A percentile compares a stretch with the other conserved stretches of the same genome.
Evolutionary conservation across 78 protist species (phyloP).

Genomic region (Pirum gemmata): DNA sequence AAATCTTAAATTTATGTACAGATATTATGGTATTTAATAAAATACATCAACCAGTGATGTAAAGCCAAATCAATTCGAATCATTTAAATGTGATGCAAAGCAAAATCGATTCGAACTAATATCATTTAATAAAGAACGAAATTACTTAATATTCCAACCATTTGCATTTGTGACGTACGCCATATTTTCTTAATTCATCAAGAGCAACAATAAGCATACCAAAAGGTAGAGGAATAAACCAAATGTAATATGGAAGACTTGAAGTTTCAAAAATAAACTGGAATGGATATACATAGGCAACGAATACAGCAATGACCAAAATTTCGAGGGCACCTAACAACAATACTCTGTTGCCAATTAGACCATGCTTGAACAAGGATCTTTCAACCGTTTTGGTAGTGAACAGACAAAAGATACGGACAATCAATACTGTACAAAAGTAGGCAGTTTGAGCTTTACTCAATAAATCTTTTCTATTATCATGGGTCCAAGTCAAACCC

Average conservation of each 20-base stretch:
- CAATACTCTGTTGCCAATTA: not conserved
- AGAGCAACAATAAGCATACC: not conserved
- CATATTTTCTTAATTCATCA: conserved; percentile 18
- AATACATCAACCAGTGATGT: too few species aligned
- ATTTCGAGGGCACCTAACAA: conserved; percentile 24
- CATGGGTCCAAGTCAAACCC: not conserved
- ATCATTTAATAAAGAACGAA: too few species aligned
- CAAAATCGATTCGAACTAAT: too few species aligned
- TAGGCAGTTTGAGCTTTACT: conserved; percentile 18
- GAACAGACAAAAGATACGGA: conserved; percentile 4
- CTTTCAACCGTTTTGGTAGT: conserved; percentile 38
- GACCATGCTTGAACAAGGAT: conserved; percentile 39
- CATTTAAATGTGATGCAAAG: too few species aligned
- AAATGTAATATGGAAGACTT: conserved; percentile 17
- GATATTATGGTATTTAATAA: too few species aligned
- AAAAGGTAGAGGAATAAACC: conserved; percentile 32
- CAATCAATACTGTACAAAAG: conserved; percentile 28
- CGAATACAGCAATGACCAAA: not conserved
- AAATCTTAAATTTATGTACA: too few species aligned
- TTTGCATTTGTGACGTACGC: not conserved
- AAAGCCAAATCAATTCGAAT: too few species aligned
- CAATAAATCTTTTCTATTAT: not conserved
- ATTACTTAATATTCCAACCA: not conserved
- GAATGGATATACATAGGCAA: conserved; percentile 21
- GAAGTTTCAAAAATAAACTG: conserved; percentile 34